Percentiles rank a stretch among this genome's conserved stretches.
These are phyloP conservation scores for Candida labiduridarum DNA, from an alignment of 1,139 yeast genomes.

Conservation along the genomic window DNA sequence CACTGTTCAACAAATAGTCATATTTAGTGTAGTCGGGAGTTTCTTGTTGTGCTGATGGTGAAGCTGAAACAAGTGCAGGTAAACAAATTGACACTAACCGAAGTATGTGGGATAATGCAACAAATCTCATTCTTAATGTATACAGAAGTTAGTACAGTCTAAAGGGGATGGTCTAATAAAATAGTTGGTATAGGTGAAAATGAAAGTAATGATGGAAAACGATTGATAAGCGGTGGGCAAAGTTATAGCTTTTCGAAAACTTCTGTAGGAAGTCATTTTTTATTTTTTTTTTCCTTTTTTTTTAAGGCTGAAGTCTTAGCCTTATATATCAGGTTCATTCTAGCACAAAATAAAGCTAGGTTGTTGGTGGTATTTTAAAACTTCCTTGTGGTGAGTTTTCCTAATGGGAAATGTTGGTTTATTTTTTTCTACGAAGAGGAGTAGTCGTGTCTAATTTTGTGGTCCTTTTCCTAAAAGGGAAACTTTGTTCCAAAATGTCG, in stretches of 20 bases:
- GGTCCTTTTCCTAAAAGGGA: slow-evolving; percentile 1
- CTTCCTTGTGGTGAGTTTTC: neutral
- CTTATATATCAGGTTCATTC: neutral
- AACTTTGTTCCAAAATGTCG: slow-evolving; percentile 3
- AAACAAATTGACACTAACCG: slow-evolving; percentile 3
- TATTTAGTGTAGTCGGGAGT: slow-evolving; percentile 8
- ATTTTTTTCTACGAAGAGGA: neutral
- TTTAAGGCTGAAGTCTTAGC: neutral
- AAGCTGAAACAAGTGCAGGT: slow-evolving; percentile 1
- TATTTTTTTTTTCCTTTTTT: neutral
- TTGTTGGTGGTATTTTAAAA: neutral
- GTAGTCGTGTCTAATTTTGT: neutral
- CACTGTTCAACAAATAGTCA: slow-evolving; percentile 11
- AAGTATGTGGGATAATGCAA: neutral
- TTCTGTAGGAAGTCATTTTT: neutral
- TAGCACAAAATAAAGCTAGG: neutral
- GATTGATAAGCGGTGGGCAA: neutral
- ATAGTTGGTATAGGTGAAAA: neutral
- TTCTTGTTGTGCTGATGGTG: slow-evolving; percentile 1
- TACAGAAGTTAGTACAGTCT: neutral
- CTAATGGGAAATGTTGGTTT: no score
- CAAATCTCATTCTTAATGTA: slow-evolving; percentile 1
- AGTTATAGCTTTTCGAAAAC: neutral
- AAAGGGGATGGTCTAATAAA: neutral
- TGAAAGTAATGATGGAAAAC: neutral